Evolutionary conservation across 2,329 filamentous ascomycete species (phyloP).

Genomic region (Paracamarosporium sp.): DNA sequence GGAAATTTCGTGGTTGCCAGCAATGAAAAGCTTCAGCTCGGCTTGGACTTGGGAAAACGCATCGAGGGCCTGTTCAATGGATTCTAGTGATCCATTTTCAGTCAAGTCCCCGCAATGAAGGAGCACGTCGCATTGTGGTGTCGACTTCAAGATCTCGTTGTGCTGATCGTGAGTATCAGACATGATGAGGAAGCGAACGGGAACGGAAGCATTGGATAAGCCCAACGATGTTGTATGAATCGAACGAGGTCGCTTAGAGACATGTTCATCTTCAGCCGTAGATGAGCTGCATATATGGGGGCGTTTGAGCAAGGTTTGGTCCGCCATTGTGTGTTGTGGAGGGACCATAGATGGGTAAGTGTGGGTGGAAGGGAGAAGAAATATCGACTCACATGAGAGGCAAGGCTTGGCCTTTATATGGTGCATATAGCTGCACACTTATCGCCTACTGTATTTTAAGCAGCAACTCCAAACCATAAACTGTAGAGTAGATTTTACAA

Average conservation of each 20-base stretch:
- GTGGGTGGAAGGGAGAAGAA: not conserved
- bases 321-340: not conserved
- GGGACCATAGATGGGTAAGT: not conserved
- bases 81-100: constrained; percentile 52
- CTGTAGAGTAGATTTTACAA: no score
- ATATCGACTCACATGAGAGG: not conserved
- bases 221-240: constrained; percentile 6
- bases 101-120: constrained; percentile 66
- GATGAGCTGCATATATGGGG: not conserved
- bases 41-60: constrained; percentile 56
- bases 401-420: not conserved
- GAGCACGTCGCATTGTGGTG: constrained; percentile 60
- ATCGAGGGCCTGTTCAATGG: constrained; percentile 55
- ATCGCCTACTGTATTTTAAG: no score
- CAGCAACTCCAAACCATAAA: no score
- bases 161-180: constrained; percentile 48
- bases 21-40: constrained; percentile 65
- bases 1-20: constrained; percentile 67
- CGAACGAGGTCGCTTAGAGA: not conserved
- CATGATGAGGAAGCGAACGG: constrained; percentile 45
- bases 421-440: no score
- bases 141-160: constrained; percentile 33
- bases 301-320: not conserved
- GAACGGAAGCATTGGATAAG: not conserved
- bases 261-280: not conserved